Conservation (phyloP, 2,329 filamentous ascomycete genomes). For the Tolypocladium sp. region DNA sequence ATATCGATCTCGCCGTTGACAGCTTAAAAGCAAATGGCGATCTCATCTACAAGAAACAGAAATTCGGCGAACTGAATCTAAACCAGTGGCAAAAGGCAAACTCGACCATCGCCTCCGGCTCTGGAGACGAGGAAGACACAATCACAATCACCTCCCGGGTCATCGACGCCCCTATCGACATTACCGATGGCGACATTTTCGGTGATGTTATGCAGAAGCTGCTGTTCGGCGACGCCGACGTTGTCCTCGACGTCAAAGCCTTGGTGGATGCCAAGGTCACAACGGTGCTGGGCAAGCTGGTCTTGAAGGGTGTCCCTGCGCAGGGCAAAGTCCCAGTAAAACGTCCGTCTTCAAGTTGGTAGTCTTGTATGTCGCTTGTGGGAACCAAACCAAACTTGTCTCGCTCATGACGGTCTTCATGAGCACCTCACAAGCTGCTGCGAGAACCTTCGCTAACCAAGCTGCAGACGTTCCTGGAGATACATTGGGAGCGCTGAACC, state of each 20-base stretch:
- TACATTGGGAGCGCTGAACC: conserved; percentile 37
- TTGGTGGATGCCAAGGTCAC: conserved; percentile 73
- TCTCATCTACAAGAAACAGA: conserved; percentile 67
- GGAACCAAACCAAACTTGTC: neutral
- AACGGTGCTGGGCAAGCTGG: conserved; percentile 73
- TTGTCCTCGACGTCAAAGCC: conserved; percentile 69
- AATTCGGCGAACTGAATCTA: conserved; percentile 75
- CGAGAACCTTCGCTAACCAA: conserved; percentile 22
- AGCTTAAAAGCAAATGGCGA: conserved; percentile 69
- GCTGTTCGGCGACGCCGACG: conserved; percentile 60
- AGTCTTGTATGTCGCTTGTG: conserved; percentile 12
- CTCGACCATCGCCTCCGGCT: conserved; percentile 56
- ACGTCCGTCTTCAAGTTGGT: conserved; percentile 59
- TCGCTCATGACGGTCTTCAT: neutral
- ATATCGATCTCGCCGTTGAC: conserved; percentile 72
- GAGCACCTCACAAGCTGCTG: conserved; percentile 10
- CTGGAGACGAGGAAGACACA: conserved; percentile 46
- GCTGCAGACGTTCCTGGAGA: conserved; percentile 49
- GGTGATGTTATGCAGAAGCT: conserved; percentile 72
- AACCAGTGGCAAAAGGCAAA: conserved; percentile 76
- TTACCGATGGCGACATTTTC: conserved; percentile 74
- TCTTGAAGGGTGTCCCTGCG: conserved; percentile 75
- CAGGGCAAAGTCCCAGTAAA: conserved; percentile 84
- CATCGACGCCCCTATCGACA: conserved; percentile 68
- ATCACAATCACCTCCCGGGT: conserved; percentile 71